Base-by-base conservation (phyloP, 2,329 filamentous ascomycete species). In the Apiospora rasikravindrae region DNA sequence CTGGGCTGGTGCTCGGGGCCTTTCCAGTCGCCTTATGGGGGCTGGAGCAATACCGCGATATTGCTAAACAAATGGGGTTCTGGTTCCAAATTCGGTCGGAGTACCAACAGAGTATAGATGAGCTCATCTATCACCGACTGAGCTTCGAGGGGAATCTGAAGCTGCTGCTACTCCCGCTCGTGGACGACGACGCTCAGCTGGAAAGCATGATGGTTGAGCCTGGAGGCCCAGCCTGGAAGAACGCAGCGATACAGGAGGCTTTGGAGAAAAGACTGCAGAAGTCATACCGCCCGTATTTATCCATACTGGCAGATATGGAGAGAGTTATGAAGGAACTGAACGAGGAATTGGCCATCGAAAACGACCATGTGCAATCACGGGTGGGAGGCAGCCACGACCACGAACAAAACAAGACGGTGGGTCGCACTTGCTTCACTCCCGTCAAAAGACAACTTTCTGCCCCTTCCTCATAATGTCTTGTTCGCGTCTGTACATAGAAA, bases 1-100 rank as follows among this genome's bases (percentile, higher is more conserved):
- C 73, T 24, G 76, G 77, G 2, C 3, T 75, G 26, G 74, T 77
- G 3, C 74, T 78, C 19, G 76, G 74, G 6, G 75, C 76, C 24
- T 77, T 77, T 53, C 75, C 76, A 24, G 53, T 77, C 24, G 73
- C 73, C 45, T 73, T 78, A 19, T 61, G 24, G 22, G 76, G 70
- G 16, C 71, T 78, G 3, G 73, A 77, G 29, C 57, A 68, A 26
- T 78, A 77, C 40, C 71, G 74, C 4, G 72, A 76, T 10, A 70
- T 75, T 10, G 73, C 72, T 1, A 73, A 66, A 42, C 70, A 69
- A 14, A 29, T 74, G 2, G 74, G 73, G 1, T 70, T 76, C 26
- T 78, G 72, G 70, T 69, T 73, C 67, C 47, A 75, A 42, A 77
- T 77, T 51, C 71, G 71, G 19, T 67, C 68, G 22, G 73, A 76